phyloP scores from a whole-genome alignment of 148 eudicot genomes.

The Chenopodium quinoa region DNA sequence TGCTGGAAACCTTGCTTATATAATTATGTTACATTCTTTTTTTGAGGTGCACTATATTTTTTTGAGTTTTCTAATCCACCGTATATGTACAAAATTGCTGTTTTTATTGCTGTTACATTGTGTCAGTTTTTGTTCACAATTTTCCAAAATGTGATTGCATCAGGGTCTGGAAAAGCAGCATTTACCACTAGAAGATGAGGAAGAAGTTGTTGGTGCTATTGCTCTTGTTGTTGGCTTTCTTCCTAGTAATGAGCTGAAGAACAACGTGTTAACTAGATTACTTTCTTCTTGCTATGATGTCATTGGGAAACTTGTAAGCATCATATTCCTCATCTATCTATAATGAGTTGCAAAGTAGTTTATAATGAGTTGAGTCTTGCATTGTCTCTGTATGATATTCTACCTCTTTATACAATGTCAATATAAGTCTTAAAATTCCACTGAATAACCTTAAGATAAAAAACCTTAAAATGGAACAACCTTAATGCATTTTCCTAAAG shows the following conservation, averaged over 20 bases:
- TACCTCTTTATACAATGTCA: too few species aligned
- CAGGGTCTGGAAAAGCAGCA: slow-evolving; percentile 72
- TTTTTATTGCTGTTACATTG: slow-evolving; percentile 1
- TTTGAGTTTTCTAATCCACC: background rate
- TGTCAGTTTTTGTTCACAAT: slow-evolving; percentile 1
- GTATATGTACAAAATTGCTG: background rate
- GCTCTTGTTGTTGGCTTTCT: slow-evolving; percentile 59
- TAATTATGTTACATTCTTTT: background rate
- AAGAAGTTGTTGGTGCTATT: slow-evolving; percentile 79
- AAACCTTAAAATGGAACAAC: too few species aligned
- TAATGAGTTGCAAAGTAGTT: too few species aligned
- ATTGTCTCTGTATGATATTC: too few species aligned
- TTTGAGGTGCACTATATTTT: background rate
- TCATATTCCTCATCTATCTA: background rate
- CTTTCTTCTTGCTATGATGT: slow-evolving; percentile 75
- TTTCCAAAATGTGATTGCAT: slow-evolving; percentile 15
- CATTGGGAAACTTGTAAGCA: slow-evolving; percentile 80
- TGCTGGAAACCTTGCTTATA: background rate
- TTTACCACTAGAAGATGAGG: slow-evolving; percentile 78
- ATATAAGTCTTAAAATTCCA: too few species aligned
- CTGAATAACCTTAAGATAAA: too few species aligned
- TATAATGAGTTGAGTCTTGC: too few species aligned
- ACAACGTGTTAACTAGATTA: slow-evolving; percentile 64
- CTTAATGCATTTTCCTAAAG: too few species aligned
- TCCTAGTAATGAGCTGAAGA: slow-evolving; percentile 67